These are phyloP conservation scores for Periconia digitata DNA, from an alignment of 2,329 filamentous ascomycete species.

Conservation along the genomic window DNA sequence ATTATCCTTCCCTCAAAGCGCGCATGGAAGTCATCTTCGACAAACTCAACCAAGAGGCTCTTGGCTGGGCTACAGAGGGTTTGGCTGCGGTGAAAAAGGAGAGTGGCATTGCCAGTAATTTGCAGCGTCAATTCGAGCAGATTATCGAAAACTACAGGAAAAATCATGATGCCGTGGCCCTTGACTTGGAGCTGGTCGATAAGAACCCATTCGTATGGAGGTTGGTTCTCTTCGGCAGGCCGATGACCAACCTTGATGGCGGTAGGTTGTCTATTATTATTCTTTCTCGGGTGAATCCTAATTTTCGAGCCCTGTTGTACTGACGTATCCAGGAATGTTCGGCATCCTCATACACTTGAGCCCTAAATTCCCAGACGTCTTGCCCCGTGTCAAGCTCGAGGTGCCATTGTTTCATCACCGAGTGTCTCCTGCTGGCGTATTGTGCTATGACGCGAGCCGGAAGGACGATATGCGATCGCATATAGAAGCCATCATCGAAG, in stretches of 20 bases:
- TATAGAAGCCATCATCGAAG: slow-evolving; percentile 77
- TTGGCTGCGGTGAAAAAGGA: slow-evolving; percentile 64
- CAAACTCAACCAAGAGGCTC: slow-evolving; percentile 70
- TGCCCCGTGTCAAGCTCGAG: slow-evolving; percentile 80
- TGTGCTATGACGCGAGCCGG: slow-evolving; percentile 74
- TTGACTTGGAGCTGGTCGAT: slow-evolving; percentile 75
- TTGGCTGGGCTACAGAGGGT: slow-evolving; percentile 72
- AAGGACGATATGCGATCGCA: slow-evolving; percentile 78
- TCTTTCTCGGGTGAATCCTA: neutral
- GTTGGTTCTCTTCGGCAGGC: slow-evolving; percentile 84
- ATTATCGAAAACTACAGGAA: slow-evolving; percentile 73
- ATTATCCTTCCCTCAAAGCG: slow-evolving; percentile 72
- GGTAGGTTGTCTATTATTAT: slow-evolving; percentile 37
- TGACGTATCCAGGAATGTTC: slow-evolving; percentile 62
- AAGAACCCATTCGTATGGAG: slow-evolving; percentile 88
- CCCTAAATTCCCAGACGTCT: slow-evolving; percentile 81
- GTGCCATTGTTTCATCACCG: slow-evolving; percentile 86
- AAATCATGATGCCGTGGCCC: slow-evolving; percentile 65
- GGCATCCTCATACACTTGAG: slow-evolving; percentile 78
- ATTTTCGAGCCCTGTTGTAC: neutral
- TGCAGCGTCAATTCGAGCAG: slow-evolving; percentile 83
- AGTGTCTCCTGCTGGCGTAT: slow-evolving; percentile 75
- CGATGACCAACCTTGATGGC: slow-evolving; percentile 91
- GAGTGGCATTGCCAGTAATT: slow-evolving; percentile 74
- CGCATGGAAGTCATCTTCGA: slow-evolving; percentile 70